phyloP scores from a whole-genome alignment of 805 yeast species.

The Millerozyma acaciae region DNA sequence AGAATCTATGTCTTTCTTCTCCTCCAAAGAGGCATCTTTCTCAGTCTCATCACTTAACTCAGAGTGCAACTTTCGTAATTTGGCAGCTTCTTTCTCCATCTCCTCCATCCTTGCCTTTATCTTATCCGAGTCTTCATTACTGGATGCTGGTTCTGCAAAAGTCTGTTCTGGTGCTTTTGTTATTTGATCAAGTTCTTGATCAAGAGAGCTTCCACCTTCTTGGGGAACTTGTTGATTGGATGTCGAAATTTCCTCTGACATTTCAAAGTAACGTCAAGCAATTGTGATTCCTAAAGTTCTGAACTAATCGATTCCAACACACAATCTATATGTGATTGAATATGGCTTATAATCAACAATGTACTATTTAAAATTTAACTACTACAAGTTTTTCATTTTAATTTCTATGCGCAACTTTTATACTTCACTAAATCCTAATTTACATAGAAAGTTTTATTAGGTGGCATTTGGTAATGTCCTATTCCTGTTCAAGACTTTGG shows the following conservation, averaged over 20 bases:
- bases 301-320: too few species aligned
- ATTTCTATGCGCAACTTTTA: too few species aligned
- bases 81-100: constrained; percentile 62
- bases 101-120: constrained; percentile 45
- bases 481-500: constrained; percentile 18
- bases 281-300: too few species aligned
- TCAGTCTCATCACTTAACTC: constrained; percentile 12
- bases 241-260: constrained; percentile 32
- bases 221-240: constrained; percentile 14
- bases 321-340: too few species aligned
- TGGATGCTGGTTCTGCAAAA: constrained; percentile 4
- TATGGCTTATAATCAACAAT: too few species aligned
- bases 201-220: too few species aligned
- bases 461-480: constrained; percentile 14
- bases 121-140: constrained; percentile 6
- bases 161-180: constrained; percentile 18
- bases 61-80: constrained; percentile 55
- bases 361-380: too few species aligned
- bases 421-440: too few species aligned
- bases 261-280: too few species aligned
- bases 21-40: constrained; percentile 31
- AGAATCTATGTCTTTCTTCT: constrained; percentile 66
- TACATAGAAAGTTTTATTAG: too few species aligned
- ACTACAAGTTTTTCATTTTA: too few species aligned
- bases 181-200: too few species aligned